phyloP scores from a whole-genome alignment of 164 flowering plant species.

The Tetracentron sinense region DNA sequence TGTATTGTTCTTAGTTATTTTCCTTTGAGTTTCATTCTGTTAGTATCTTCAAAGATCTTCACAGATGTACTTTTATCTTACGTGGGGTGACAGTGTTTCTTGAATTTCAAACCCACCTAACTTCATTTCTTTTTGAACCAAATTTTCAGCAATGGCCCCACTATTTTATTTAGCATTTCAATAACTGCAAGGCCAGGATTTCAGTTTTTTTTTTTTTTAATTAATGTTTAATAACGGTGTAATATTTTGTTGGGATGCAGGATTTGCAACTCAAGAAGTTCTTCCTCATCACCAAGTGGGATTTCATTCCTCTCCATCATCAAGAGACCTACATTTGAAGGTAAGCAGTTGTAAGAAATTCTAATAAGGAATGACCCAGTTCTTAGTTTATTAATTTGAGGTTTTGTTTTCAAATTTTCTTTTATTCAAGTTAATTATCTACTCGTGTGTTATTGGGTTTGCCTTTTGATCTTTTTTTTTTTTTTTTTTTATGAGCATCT shows the following conservation, averaged over 20 bases:
- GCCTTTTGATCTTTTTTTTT: background rate
- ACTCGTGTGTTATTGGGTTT: too few species aligned
- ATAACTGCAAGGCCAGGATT: too few species aligned
- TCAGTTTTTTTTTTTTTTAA: background rate
- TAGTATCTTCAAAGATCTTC: background rate
- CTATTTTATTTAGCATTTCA: background rate
- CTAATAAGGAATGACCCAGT: too few species aligned
- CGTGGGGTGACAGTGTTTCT: background rate
- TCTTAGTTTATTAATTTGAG: background rate
- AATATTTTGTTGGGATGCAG: conserved; percentile 15
- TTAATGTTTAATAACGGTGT: background rate
- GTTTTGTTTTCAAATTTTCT: background rate
- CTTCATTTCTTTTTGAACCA: background rate
- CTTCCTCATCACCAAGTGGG: conserved; percentile 1
- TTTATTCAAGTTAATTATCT: background rate
- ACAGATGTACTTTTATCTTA: background rate
- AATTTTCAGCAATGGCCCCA: background rate
- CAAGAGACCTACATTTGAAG: conserved; percentile 10
- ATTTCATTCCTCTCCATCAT: conserved; percentile 9
- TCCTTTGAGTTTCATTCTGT: background rate
- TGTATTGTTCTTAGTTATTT: background rate
- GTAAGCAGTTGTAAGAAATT: conserved; percentile 11
- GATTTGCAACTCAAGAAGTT: conserved; percentile 12
- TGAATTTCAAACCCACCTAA: too few species aligned
- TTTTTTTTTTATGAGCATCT: background rate